phyloP scores from a whole-genome alignment of 2,329 filamentous ascomycete species.

The Cryphonectria parasitica region DNA sequence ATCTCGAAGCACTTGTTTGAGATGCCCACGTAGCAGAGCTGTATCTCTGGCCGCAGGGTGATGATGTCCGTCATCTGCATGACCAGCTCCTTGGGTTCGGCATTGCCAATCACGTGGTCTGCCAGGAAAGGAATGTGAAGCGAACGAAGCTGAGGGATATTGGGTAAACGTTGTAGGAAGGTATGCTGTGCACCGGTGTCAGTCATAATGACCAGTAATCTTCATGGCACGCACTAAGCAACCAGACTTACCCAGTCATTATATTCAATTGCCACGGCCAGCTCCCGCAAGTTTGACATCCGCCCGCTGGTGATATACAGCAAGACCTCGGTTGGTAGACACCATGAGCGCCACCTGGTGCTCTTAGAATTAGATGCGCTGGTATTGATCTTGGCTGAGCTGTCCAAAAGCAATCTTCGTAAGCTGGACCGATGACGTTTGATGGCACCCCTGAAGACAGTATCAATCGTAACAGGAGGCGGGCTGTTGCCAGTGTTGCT shows the following conservation, averaged over 20 bases:
- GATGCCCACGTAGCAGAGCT: slow-evolving; percentile 78
- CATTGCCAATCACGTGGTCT: slow-evolving; percentile 59
- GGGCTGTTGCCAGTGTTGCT: slow-evolving; percentile 34
- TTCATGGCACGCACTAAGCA: neutral
- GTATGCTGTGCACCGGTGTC: slow-evolving; percentile 60
- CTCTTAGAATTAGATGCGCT: slow-evolving; percentile 39
- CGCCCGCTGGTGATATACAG: slow-evolving; percentile 76
- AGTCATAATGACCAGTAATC: slow-evolving; percentile 12
- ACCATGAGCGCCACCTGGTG: slow-evolving; percentile 69
- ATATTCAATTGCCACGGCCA: slow-evolving; percentile 74
- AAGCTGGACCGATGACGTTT: slow-evolving; percentile 73
- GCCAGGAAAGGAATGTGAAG: slow-evolving; percentile 72
- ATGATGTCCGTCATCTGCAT: slow-evolving; percentile 80
- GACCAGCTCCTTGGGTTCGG: slow-evolving; percentile 70
- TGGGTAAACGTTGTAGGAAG: slow-evolving; percentile 75
- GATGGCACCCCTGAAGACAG: slow-evolving; percentile 72
- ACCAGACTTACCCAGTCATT: slow-evolving; percentile 71
- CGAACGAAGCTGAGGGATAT: slow-evolving; percentile 70
- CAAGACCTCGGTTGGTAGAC: slow-evolving; percentile 69
- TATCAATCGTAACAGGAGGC: slow-evolving; percentile 65
- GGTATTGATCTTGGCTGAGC: slow-evolving; percentile 57
- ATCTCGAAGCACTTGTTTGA: slow-evolving; percentile 82
- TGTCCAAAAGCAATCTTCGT: slow-evolving; percentile 75
- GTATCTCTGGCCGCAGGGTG: slow-evolving; percentile 73
- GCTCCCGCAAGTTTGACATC: slow-evolving; percentile 72